phyloP scores from a whole-genome alignment of 2,329 filamentous ascomycete genomes.

The Xylariales sp. region DNA sequence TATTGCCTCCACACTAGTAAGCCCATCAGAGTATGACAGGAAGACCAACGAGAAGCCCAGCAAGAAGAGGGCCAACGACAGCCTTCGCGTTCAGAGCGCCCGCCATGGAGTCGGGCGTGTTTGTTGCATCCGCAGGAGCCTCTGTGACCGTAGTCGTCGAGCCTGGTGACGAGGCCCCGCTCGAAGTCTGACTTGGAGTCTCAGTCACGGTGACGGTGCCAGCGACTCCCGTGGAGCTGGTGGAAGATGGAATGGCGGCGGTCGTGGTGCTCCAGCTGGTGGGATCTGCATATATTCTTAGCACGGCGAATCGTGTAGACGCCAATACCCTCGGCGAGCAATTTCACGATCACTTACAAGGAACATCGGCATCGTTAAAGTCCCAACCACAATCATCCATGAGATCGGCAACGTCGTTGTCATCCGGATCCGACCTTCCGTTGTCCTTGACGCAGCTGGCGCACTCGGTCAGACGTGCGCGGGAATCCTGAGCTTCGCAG shows the following conservation, averaged over 20 bases:
- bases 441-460: conserved; percentile 40
- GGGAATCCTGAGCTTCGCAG: conserved; percentile 31
- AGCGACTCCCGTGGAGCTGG: neutral
- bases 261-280: conserved; percentile 20
- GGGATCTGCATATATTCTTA: conserved; percentile 27
- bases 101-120: conserved; percentile 21
- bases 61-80: conserved; percentile 24
- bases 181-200: neutral
- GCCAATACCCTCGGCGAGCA: neutral
- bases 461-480: conserved; percentile 36
- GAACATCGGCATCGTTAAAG: conserved; percentile 33
- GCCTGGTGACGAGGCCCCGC: neutral
- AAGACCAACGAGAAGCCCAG: conserved; percentile 21
- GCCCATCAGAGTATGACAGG: conserved; percentile 27
- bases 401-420: conserved; percentile 42
- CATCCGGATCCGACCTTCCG: conserved; percentile 30
- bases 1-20: neutral
- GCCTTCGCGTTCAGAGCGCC: conserved; percentile 22
- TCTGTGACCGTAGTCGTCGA: conserved; percentile 15
- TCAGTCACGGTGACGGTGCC: conserved; percentile 17
- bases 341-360: conserved; percentile 26
- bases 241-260: neutral
- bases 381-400: conserved; percentile 43
- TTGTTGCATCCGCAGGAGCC: conserved; percentile 6
- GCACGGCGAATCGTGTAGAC: neutral